phyloP scores from a whole-genome alignment of 2,329 filamentous ascomycete genomes.

The Bipolaris victoriae region DNA sequence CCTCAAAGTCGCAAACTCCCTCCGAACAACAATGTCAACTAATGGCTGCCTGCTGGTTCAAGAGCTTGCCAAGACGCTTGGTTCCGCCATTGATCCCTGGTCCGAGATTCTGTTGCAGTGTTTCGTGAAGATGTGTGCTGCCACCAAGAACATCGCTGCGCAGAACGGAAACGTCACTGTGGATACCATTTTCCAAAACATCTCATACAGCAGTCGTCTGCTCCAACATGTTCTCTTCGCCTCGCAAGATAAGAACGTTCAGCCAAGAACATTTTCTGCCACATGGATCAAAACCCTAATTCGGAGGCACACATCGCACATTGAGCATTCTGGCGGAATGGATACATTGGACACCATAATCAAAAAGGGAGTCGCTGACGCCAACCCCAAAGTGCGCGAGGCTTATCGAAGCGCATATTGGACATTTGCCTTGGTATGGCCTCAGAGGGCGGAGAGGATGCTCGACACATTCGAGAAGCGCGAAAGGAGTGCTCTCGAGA shows the following conservation, averaged over 20 bases:
- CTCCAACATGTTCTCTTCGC: conserved; percentile 85
- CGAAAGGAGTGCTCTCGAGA: conserved; percentile 79
- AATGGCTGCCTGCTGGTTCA: conserved; percentile 85
- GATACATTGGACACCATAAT: conserved; percentile 87
- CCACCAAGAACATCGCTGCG: conserved; percentile 90
- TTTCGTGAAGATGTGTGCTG: conserved; percentile 85
- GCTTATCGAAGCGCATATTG: conserved; percentile 86
- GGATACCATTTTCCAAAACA: conserved; percentile 78
- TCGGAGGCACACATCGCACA: conserved; percentile 78
- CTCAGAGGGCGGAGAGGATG: conserved; percentile 75
- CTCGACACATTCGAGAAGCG: conserved; percentile 79
- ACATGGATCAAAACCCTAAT: conserved; percentile 86
- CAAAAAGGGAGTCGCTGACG: conserved; percentile 84
- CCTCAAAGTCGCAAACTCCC: conserved; percentile 79
- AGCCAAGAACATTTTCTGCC: conserved; percentile 77
- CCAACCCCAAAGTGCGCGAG: conserved; percentile 89
- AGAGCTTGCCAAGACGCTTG: conserved; percentile 78
- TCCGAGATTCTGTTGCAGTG: conserved; percentile 88
- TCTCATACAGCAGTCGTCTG: conserved; percentile 78
- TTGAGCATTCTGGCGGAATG: conserved; percentile 84
- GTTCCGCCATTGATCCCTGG: conserved; percentile 82
- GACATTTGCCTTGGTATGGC: conserved; percentile 80
- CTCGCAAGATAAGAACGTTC: conserved; percentile 90
- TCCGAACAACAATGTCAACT: conserved; percentile 88
- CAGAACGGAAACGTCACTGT: conserved; percentile 82